Percentiles rank a stretch among this genome's conserved stretches.
These are phyloP conservation scores for Penicillium concentricum DNA, from an alignment of 2,329 filamentous ascomycete genomes.

Conservation along the genomic window DNA sequence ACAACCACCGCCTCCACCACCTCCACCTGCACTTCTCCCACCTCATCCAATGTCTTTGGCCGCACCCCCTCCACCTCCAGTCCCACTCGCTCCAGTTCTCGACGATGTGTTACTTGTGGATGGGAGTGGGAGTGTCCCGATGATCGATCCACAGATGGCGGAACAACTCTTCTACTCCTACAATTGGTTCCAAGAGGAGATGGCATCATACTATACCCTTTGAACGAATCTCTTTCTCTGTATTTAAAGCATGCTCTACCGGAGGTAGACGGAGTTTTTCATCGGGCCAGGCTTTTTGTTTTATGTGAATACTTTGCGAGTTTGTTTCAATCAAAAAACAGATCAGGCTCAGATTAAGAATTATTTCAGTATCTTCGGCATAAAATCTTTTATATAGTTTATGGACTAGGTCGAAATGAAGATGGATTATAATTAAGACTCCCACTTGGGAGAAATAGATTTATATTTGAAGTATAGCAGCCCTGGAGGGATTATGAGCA, in stretches of 20 bases:
- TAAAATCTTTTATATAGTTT: not conserved
- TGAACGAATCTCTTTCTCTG: constrained; percentile 18
- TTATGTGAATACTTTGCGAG: not conserved
- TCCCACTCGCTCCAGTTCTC: constrained; percentile 35
- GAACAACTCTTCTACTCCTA: constrained; percentile 40
- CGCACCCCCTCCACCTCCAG: constrained; percentile 20
- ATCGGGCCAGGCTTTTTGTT: not conserved
- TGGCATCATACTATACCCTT: constrained; percentile 41
- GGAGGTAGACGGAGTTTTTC: constrained; percentile 5
- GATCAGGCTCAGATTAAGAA: not conserved
- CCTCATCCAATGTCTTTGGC: constrained; percentile 20
- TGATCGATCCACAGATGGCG: constrained; percentile 37
- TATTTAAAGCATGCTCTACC: not conserved
- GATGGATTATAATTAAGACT: not conserved
- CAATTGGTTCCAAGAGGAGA: constrained; percentile 42
- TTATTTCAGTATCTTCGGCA: not conserved
- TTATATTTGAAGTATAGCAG: not conserved
- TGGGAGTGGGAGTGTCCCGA: constrained; percentile 29
- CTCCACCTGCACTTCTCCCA: constrained; percentile 15
- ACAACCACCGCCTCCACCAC: not conserved
- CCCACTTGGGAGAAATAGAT: not conserved
- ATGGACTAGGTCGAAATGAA: not conserved
- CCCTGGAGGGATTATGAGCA: too few relatives aligned
- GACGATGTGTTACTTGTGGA: constrained; percentile 38
- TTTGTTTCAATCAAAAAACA: not conserved